phyloP scores from a whole-genome alignment of 2,329 filamentous ascomycete species.

The Aspergillus caelatus region DNA sequence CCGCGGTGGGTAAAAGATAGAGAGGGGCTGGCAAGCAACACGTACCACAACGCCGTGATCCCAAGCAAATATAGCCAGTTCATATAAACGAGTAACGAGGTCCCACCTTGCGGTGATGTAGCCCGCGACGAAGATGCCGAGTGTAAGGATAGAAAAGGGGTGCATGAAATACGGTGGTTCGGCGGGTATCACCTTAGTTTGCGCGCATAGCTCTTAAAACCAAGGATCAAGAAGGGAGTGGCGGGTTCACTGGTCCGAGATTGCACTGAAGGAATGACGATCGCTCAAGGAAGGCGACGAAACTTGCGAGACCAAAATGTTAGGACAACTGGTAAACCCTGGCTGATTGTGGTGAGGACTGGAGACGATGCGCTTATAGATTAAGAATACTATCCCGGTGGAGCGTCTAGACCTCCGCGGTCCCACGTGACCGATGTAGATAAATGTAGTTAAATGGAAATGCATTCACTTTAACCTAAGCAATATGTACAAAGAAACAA shows the following conservation, averaged over 20 bases:
- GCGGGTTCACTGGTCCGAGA: not conserved
- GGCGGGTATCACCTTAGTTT: slow-evolving; percentile 26
- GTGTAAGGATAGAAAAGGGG: slow-evolving; percentile 93
- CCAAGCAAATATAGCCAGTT: slow-evolving; percentile 96
- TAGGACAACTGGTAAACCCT: not conserved
- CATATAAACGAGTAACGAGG: slow-evolving; percentile 93
- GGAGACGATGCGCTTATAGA: not conserved
- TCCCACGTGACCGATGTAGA: slow-evolving; percentile 14
- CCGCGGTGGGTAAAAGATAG: slow-evolving; percentile 9
- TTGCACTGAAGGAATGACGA: slow-evolving; percentile 3
- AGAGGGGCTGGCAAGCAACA: slow-evolving; percentile 22
- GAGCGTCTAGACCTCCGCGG: slow-evolving; percentile 15
- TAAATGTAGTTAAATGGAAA: not conserved
- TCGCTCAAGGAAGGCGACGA: not conserved
- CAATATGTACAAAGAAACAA: not conserved
- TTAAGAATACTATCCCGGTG: slow-evolving; percentile 4
- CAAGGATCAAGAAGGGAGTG: slow-evolving; percentile 4
- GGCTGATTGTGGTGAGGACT: not conserved
- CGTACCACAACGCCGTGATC: slow-evolving; percentile 95
- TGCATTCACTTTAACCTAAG: not conserved
- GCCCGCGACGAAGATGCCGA: slow-evolving; percentile 98
- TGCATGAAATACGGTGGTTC: slow-evolving; percentile 68
- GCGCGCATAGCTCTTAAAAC: slow-evolving; percentile 34
- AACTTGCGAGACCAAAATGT: not conserved
- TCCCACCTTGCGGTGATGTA: slow-evolving; percentile 99